A percentile compares a stretch with the other conserved stretches of the same genome.
Conservation (phyloP, 2,329 filamentous ascomycete species). For the Dactylellina drechsleri region DNA sequence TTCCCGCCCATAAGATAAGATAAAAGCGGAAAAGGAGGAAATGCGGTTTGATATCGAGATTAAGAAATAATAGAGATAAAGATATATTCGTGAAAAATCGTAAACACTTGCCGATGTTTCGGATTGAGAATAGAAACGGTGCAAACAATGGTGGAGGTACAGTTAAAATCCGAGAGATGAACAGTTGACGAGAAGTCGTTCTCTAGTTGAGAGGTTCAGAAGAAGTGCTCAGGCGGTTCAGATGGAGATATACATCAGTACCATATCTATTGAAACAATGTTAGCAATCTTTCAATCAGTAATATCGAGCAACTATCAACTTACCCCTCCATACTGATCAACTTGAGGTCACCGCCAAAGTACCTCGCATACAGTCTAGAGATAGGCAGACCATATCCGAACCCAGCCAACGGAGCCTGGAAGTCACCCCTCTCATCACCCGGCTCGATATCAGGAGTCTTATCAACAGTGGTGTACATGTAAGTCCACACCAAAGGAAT, state of each 20-base stretch:
- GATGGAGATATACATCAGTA: constrained; percentile 96
- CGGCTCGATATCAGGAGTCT: constrained; percentile 91
- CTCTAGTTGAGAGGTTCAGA: constrained; percentile 79
- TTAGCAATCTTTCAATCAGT: constrained; percentile 26
- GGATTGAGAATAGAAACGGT: not conserved
- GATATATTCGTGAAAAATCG: constrained; percentile 9
- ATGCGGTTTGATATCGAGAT: constrained; percentile 23
- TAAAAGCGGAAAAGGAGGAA: constrained; percentile 4
- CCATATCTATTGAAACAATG: constrained; percentile 74
- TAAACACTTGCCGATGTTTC: not conserved
- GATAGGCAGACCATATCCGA: constrained; percentile 96
- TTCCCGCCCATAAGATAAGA: constrained; percentile 27
- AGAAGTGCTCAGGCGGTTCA: constrained; percentile 93
- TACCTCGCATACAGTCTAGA: constrained; percentile 93
- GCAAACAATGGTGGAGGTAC: not conserved
- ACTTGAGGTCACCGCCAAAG: constrained; percentile 94
- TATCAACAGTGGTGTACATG: constrained; percentile 99
- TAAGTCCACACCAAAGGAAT: constrained; percentile 99
- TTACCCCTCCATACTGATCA: constrained; percentile 99
- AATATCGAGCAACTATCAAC: constrained; percentile 59
- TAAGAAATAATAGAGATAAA: constrained; percentile 22
- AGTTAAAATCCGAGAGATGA: not conserved
- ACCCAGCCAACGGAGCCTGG: constrained; percentile 98
- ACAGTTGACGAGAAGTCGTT: not conserved
- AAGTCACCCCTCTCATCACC: constrained; percentile 99